Percentiles rank a stretch among this genome's conserved stretches.
phyloP scores from a whole-genome alignment of 2,329 filamentous ascomycete species.

The Pyrenophora teres region DNA sequence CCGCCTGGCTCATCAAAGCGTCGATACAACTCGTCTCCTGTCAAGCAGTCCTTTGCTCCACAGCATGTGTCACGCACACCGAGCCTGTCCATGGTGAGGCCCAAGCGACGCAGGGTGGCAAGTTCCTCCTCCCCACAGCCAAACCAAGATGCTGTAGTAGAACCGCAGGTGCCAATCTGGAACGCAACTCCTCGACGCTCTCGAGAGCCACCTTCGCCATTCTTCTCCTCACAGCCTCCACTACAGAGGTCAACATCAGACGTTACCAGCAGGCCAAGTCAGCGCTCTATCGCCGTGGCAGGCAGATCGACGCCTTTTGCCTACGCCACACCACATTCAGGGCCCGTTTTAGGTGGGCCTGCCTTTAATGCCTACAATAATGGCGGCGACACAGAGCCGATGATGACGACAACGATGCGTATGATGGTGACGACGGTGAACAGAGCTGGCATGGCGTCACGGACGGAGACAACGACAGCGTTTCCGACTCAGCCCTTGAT shows the following conservation, averaged over 20 bases:
- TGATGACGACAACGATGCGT: slow-evolving; percentile 39
- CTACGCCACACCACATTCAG: slow-evolving; percentile 76
- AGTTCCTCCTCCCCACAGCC: slow-evolving; percentile 34
- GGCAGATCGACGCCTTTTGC: slow-evolving; percentile 62
- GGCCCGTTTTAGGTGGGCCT: slow-evolving; percentile 38
- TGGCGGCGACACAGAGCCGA: slow-evolving; percentile 44
- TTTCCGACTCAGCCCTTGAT: slow-evolving; percentile 27
- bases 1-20: slow-evolving; percentile 37
- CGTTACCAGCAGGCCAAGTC: slow-evolving; percentile 49
- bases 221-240: slow-evolving; percentile 40
- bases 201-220: slow-evolving; percentile 51
- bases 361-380: slow-evolving; percentile 31
- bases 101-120: slow-evolving; percentile 55
- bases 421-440: slow-evolving; percentile 35
- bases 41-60: slow-evolving; percentile 37
- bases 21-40: slow-evolving; percentile 34
- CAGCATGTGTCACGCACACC: slow-evolving; percentile 46
- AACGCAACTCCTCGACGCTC: slow-evolving; percentile 51
- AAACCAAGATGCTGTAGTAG: slow-evolving; percentile 13
- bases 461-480: slow-evolving; percentile 33
- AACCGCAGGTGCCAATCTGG: slow-evolving; percentile 39
- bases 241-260: slow-evolving; percentile 40
- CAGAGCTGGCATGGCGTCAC: slow-evolving; percentile 39
- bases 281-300: slow-evolving; percentile 43
- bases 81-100: slow-evolving; percentile 33